These are phyloP conservation scores for Saprolegnia diclina DNA, from an alignment of 352 stramenopile species.

Conservation along the genomic window DNA sequence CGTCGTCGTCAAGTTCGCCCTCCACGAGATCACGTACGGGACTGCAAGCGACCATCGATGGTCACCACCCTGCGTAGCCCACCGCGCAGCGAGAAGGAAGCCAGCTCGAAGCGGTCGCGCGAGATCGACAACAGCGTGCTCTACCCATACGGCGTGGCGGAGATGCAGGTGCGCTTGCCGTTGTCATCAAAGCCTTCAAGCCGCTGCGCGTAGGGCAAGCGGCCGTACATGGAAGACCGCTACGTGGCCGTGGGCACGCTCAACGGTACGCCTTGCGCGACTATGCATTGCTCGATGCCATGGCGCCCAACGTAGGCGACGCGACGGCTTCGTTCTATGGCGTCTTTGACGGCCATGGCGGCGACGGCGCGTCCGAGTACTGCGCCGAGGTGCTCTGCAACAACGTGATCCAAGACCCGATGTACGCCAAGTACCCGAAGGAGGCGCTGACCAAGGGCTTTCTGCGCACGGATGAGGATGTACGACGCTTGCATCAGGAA, in stretches of 20 bases:
- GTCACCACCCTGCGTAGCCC: background rate
- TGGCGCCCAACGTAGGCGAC: too few relatives aligned
- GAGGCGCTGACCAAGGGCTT: slow-evolving; percentile 77
- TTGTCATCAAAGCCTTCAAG: background rate
- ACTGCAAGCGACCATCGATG: background rate
- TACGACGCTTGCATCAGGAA: slow-evolving; percentile 25
- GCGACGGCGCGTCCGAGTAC: slow-evolving; percentile 85
- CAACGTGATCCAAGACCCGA: slow-evolving; percentile 71
- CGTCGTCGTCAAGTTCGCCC: slow-evolving; percentile 24
- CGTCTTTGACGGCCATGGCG: slow-evolving; percentile 92
- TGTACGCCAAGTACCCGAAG: slow-evolving; percentile 54
- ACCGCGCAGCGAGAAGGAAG: background rate
- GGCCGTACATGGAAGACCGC: slow-evolving; percentile 90
- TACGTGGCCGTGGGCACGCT: slow-evolving; percentile 71
- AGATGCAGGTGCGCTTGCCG: slow-evolving; percentile 50
- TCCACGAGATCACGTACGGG: slow-evolving; percentile 18
- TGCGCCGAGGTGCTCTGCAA: slow-evolving; percentile 78
- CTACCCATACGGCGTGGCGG: slow-evolving; percentile 75
- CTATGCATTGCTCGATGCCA: background rate
- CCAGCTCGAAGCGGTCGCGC: background rate
- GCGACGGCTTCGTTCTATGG: slow-evolving; percentile 85
- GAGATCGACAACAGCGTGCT: slow-evolving; percentile 59
- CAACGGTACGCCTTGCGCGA: slow-evolving; percentile 34
- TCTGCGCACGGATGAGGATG: slow-evolving; percentile 69
- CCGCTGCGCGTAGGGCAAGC: slow-evolving; percentile 37